Evolutionary conservation across 768 basidiomycete genomes (phyloP), one percentile per base, ranked within the genome.

Genomic region (Serendipita sp.): DNA sequence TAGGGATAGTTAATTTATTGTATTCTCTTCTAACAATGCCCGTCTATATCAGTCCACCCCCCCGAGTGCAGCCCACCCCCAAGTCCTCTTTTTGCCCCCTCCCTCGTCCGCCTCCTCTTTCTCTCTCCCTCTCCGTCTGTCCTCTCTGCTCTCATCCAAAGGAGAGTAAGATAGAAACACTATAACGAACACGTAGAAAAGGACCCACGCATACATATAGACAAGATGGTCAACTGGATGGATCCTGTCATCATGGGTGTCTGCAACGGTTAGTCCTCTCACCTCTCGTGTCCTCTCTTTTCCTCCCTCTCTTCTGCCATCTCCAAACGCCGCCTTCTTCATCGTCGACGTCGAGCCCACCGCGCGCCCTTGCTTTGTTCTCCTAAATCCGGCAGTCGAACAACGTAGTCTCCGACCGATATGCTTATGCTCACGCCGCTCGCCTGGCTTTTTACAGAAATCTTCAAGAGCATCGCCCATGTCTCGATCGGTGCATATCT

Each of bases 401-500:
- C 45, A 13, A 46, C 18, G 1, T 1, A 13, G 45, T 18, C 45
- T 13, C 45, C 45, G 13, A 46, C 13, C 13, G 47, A 24, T 24
- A 24, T 24, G 24, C 24, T 41, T 5, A 41, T 41, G 38, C 38
- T 41, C 38, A 13, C 3, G 2, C 13, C 45, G 15, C 24, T 32
- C 15, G 30, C 18, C 45, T 41, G 1, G 38, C 38, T 2, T 13
- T 13, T 5, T 41, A 41, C 65, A 87, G 86, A 75, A 64, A 78
- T 79, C 60, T 86, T 86, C 69, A 75, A 75, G 48, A 82, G 83
- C 68, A 72, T 86, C 46, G 78, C 85, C 32, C 84, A 84, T 68
- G 75, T 76, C n/a, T 76, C 86, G 63, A 84, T 83, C 67, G 86
- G 86, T 16, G 72, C 85, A 58, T 85, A 85, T 68, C 63, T 84